Base-by-base conservation (phyloP, 345 rosid species). In the Streptanthus diversifolius region DNA sequence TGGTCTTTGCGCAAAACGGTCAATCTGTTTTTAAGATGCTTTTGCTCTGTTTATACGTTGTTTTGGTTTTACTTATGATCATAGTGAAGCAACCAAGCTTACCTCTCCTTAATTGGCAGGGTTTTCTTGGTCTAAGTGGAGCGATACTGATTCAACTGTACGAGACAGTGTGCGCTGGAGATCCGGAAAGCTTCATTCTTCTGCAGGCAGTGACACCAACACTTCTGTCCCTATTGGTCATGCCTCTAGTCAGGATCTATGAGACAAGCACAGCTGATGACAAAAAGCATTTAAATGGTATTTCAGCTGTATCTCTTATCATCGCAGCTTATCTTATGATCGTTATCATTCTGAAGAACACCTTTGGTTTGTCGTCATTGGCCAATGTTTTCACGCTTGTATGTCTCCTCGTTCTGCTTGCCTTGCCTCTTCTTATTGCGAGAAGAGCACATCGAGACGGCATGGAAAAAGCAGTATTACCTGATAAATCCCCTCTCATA, bases 61-160 rank as follows among this genome's bases (percentile, higher is more conserved):
- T 27, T 25, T 65, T 36, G 52, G 15, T 45, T 15, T 25, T 69
- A 48, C 35, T 63, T 61, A 32, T 33, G 43, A 69, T 54, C 14
- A 36, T 29, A 13, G 51, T 22, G 48, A 17, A 39, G 55, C 63
- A 24, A 25, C 33, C 15, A 52, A 52, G 56, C 74, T 53, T 49
- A 69, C 24, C 24, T 58, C 39, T 7, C 12, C 29, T 43, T 4
- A 53, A 17, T 74, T 71, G 35, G 21, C 86, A 93, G 98, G 97
- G 96, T 0, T 93, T 85, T 85, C 90, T 91, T 15, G 98, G 98
- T 68, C 82, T 93, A 69, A 86, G 98, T 7, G 92, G 97, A 62
- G 98, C 96, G 9, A 83, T 88, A 4, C 64, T 93, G 1, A 89
- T 93, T 75, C 96, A 86, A 72, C 61, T 84, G 27, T 93, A 91